phyloP scores from a whole-genome alignment of 139 green algal species.

The Tetratostichococcus sp. region DNA sequence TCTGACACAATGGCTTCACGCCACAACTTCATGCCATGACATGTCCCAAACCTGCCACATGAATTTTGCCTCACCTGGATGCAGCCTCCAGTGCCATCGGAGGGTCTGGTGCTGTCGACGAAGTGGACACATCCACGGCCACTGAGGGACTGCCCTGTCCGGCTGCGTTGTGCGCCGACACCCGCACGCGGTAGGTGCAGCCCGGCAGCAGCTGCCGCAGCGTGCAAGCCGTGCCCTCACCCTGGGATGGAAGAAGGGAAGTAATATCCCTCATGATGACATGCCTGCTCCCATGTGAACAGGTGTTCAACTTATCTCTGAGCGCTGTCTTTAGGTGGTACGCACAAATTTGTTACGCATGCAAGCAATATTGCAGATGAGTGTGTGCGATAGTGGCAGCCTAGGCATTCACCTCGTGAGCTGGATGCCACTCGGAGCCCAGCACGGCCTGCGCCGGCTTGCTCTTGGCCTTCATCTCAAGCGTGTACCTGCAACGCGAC shows the following conservation, averaged over 20 bases:
- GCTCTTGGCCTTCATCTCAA: slow-evolving; percentile 58
- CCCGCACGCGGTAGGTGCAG: slow-evolving; percentile 59
- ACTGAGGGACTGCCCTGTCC: slow-evolving; percentile 40
- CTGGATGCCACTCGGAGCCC: slow-evolving; percentile 50
- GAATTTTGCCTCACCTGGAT: not conserved
- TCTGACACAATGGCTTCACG: too few relatives aligned
- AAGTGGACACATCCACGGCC: slow-evolving; percentile 36
- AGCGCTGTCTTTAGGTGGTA: too few relatives aligned
- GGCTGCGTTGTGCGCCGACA: slow-evolving; percentile 36
- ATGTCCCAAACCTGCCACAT: too few relatives aligned
- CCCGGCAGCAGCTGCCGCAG: slow-evolving; percentile 53
- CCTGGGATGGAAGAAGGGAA: slow-evolving; percentile 16
- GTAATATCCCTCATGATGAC: too few relatives aligned
- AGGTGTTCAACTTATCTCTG: too few relatives aligned
- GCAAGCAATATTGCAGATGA: not conserved
- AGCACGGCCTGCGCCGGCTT: slow-evolving; percentile 37
- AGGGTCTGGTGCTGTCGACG: slow-evolving; percentile 27
- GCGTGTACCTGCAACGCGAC: slow-evolving; percentile 28
- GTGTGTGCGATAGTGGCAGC: too few relatives aligned
- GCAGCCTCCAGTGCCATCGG: slow-evolving; percentile 27
- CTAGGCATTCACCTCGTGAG: slow-evolving; percentile 39
- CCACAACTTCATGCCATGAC: too few relatives aligned
- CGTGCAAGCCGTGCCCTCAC: slow-evolving; percentile 43
- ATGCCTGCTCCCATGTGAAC: too few relatives aligned
- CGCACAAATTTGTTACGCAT: not conserved